Base-by-base conservation (phyloP, 176 grass and related monocot genomes). In the Oryza brachyantha region DNA sequence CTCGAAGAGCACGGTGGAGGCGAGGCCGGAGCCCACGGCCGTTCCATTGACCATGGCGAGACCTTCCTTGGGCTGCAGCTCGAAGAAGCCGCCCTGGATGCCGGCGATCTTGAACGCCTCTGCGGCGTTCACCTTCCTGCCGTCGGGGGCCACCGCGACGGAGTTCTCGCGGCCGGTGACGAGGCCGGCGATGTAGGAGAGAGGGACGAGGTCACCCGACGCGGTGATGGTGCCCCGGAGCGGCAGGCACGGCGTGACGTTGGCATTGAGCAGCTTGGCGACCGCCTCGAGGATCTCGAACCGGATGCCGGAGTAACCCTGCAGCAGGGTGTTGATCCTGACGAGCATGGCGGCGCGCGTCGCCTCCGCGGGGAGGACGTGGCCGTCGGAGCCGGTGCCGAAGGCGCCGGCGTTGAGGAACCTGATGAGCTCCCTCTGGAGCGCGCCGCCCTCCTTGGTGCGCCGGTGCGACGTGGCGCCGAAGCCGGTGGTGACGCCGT, bases 341-440 rank as follows among this genome's bases (percentile, higher is more conserved):
- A 90, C 83, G 64, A 90, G 72, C 88, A 90, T 90, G 24, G 88
- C 88, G 5, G 88, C 88, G 21, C 83, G 83, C 27, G 73, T 69
- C 3, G 88, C 73, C 3, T 43, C 70, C 28, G 83, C 83, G 9
- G 88, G 84, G 3, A 91, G 80, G 8, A 43, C 73, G 67, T 91
- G 83, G 22, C 75, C 85, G 26, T 86, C 77, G 9, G 60, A n/a
- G 35, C 82, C 84, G 26, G 61, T 61, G 42, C 88, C 88, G 61
- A 91, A 87, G 4, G 85, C 85, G 27, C 88, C 88, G 22, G 88
- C 88, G 66, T 91, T 91, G 50, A 91, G 77, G 50, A 55, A 97
- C 91, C 95, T 90, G 80, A 97, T 97, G 64, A 97, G 95, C 80
- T 97, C 95, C 7, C 83, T 80, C 46, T 97, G 95, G 8, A 97